phyloP scores from a whole-genome alignment of 768 basidiomycete species.

The Coprinopsis cinerea region DNA sequence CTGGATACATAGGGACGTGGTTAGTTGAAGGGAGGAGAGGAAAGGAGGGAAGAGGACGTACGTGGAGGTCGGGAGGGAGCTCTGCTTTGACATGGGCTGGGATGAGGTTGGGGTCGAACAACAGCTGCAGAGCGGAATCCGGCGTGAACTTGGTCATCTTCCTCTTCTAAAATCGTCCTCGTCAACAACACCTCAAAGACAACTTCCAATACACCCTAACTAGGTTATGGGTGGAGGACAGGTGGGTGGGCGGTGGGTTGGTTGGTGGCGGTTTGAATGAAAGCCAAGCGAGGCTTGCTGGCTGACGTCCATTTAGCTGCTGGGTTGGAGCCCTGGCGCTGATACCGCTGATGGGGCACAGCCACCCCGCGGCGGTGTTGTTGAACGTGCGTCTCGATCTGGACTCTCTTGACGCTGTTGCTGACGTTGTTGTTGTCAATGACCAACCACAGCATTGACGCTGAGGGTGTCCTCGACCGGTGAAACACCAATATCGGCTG shows the following conservation, averaged over 20 bases:
- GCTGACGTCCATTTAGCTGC: neutral
- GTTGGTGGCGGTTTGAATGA: neutral
- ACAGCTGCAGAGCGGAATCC: constrained; percentile 64
- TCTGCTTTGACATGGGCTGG: constrained; percentile 53
- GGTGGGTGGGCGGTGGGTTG: neutral
- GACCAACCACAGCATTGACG: no score
- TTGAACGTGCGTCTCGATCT: neutral
- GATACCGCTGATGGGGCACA: neutral
- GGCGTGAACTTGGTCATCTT: constrained; percentile 10
- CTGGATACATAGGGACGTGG: constrained; percentile 32
- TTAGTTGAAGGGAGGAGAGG: no score
- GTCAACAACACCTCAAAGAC: neutral
- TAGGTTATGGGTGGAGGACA: neutral
- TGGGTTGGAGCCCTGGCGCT: no score
- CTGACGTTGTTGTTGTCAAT: no score
- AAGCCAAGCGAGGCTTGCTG: neutral
- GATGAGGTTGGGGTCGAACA: constrained; percentile 71
- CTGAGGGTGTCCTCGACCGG: no score
- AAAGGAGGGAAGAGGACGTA: constrained; percentile 26
- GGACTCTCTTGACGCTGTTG: no score
- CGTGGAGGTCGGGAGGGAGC: constrained; percentile 64
- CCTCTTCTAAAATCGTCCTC: neutral
- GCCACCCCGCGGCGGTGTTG: neutral
- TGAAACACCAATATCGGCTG: no score
- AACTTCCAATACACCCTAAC: no score